Conservation (phyloP, 2,329 filamentous ascomycete genomes). For the Chaetothyriales sp. region DNA sequence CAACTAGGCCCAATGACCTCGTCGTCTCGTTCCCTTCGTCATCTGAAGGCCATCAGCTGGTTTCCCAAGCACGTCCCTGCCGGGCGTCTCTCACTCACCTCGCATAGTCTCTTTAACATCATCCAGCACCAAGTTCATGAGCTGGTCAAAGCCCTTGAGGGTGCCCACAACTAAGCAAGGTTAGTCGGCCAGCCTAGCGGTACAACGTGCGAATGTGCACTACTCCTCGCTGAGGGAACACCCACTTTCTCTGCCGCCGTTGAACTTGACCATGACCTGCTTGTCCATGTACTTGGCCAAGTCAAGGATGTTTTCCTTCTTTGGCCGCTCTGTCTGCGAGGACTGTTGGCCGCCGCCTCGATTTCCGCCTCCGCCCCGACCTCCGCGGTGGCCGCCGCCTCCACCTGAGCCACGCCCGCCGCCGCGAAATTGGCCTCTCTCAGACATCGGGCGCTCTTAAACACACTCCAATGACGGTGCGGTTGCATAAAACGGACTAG, state of each 20-base stretch:
- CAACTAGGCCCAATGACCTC: constrained; percentile 68
- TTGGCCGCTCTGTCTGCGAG: constrained; percentile 53
- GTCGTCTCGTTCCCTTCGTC: constrained; percentile 81
- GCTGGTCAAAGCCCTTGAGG: constrained; percentile 86
- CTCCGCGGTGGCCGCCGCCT: constrained; percentile 20
- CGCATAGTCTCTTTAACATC: constrained; percentile 80
- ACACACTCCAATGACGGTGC: neutral
- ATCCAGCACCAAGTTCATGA: constrained; percentile 96
- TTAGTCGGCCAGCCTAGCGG: constrained; percentile 1
- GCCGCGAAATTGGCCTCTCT: constrained; percentile 38
- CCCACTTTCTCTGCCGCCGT: constrained; percentile 76
- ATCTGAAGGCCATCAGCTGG: constrained; percentile 38
- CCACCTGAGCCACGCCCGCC: constrained; percentile 20
- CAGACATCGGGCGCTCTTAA: constrained; percentile 22
- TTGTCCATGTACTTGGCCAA: constrained; percentile 95
- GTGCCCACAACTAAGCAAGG: constrained; percentile 56
- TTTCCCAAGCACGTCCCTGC: neutral
- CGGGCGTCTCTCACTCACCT: constrained; percentile 40
- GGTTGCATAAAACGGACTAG: neutral
- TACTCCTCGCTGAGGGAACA: constrained; percentile 4
- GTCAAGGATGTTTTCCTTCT: constrained; percentile 98
- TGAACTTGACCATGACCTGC: constrained; percentile 89
- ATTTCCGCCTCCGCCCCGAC: constrained; percentile 27
- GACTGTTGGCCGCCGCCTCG: constrained; percentile 31
- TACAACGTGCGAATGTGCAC: no score